Evolutionary conservation across 2,329 filamentous ascomycete genomes (phyloP).

Genomic region (Fusarium papillatum): DNA sequence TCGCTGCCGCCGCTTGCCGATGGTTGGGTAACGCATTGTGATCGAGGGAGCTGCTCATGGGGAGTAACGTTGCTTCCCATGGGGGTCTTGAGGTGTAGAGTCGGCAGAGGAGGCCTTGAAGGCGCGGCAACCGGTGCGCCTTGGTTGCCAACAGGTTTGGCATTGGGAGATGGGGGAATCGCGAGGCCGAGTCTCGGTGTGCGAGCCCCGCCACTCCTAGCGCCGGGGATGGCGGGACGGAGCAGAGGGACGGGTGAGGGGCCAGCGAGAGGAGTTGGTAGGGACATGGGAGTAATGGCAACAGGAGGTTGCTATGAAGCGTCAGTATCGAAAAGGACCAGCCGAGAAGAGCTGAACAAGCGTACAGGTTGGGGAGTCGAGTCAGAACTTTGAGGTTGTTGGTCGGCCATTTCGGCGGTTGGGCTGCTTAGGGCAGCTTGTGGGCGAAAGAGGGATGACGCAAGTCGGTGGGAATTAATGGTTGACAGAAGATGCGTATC

Average conservation of each 20-base stretch:
- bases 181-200: conserved; percentile 87
- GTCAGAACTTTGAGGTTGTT: conserved; percentile 38
- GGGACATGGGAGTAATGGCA: conserved; percentile 43
- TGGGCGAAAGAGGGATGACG: background rate
- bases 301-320: conserved; percentile 35
- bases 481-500: background rate
- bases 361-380: conserved; percentile 41
- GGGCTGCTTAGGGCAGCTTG: conserved; percentile 28
- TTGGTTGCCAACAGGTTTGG: conserved; percentile 77
- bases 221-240: conserved; percentile 84
- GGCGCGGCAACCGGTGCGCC: conserved; percentile 50
- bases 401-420: conserved; percentile 41
- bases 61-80: conserved; percentile 84
- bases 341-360: background rate
- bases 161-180: conserved; percentile 89
- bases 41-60: conserved; percentile 72
- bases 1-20: conserved; percentile 86
- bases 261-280: conserved; percentile 52
- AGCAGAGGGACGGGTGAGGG: conserved; percentile 82
- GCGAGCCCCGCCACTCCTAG: conserved; percentile 71
- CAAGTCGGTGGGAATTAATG: background rate
- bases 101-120: conserved; percentile 75
- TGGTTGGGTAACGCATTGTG: conserved; percentile 65
- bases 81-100: conserved; percentile 87
- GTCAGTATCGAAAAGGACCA: conserved; percentile 29